A percentile compares a stretch with the other conserved stretches of the same genome.
Conservation (phyloP, 2,329 filamentous ascomycete species). For the Xylariaceae sp. region DNA sequence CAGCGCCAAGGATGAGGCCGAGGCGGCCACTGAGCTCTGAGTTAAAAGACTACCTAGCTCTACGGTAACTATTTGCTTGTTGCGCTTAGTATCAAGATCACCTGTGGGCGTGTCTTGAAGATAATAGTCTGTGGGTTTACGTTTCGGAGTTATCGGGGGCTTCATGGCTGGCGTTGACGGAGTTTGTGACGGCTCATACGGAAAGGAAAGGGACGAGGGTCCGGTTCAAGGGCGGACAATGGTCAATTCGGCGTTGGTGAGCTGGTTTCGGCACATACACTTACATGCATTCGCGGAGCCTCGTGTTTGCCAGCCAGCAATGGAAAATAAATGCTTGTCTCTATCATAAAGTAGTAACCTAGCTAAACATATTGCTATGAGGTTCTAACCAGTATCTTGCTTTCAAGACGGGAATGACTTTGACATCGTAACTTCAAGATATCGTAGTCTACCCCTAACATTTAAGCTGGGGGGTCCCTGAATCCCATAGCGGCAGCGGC, state of each 20-base stretch:
- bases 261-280: conserved; percentile 21
- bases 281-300: conserved; percentile 16
- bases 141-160: conserved; percentile 4
- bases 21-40: conserved; percentile 29
- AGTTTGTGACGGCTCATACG: background rate
- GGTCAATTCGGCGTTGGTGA: conserved; percentile 2
- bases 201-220: too few species aligned
- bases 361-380: too few species aligned
- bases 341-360: background rate
- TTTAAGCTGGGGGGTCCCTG: too few species aligned
- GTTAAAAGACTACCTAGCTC: background rate
- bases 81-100: conserved; percentile 2
- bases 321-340: conserved; percentile 13
- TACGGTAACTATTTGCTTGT: background rate
- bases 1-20: conserved; percentile 55
- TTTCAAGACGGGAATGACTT: too few species aligned
- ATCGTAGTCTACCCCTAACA: too few species aligned
- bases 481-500: too few species aligned
- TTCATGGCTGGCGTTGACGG: conserved; percentile 3
- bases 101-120: background rate
- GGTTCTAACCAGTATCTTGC: too few species aligned
- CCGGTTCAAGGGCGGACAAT: background rate
- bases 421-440: too few species aligned
- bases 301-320: conserved; percentile 5
- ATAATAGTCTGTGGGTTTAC: conserved; percentile 11